A percentile compares a stretch with the other conserved stretches of the same genome.
Conservation (phyloP, 148 eudicot species). For the Rheum nobile region DNA sequence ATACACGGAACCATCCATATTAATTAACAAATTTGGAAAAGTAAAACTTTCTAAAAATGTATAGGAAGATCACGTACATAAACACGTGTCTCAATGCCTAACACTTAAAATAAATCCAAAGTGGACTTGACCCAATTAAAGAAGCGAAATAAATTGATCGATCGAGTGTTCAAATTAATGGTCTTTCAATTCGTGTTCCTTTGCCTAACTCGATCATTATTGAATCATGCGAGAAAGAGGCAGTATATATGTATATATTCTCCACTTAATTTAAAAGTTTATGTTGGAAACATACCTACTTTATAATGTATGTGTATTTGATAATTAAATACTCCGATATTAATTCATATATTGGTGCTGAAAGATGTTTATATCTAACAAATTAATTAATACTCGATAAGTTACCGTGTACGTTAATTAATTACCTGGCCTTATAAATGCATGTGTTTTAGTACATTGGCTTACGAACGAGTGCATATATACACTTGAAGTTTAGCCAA, state of each 20-base stretch:
- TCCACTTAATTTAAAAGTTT: neutral
- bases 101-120: neutral
- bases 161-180: neutral
- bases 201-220: neutral
- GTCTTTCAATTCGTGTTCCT: neutral
- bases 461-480: neutral
- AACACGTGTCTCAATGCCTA: slow-evolving; percentile 4
- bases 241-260: neutral
- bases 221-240: neutral
- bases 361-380: too few species aligned
- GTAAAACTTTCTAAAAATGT: neutral
- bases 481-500: neutral
- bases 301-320: neutral
- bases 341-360: too few species aligned
- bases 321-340: neutral
- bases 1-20: neutral
- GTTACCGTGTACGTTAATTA: neutral
- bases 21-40: neutral
- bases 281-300: neutral
- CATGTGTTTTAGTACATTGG: too few species aligned
- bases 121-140: neutral
- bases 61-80: neutral
- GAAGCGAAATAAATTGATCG: neutral
- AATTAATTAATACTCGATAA: neutral
- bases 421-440: too few species aligned